Percentiles rank a stretch among this genome's conserved stretches.
These are phyloP conservation scores for Erodium moschatum DNA, from an alignment of 441 rosid genomes.

Conservation along the genomic window DNA sequence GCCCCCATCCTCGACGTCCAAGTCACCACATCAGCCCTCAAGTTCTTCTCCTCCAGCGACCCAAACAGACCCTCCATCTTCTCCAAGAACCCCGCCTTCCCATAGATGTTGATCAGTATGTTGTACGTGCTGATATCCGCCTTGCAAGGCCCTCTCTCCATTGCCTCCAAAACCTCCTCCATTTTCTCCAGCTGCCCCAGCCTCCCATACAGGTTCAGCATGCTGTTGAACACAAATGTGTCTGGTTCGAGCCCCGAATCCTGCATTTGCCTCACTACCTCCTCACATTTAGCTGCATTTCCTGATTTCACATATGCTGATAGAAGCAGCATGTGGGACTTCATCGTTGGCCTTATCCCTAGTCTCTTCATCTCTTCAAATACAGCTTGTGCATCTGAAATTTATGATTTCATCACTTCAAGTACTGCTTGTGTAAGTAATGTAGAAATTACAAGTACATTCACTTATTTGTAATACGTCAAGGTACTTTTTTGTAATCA, in stretches of 20 bases:
- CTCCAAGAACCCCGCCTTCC: constrained; percentile 62
- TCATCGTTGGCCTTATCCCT: constrained; percentile 74
- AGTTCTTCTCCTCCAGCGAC: constrained; percentile 31
- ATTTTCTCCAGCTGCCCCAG: constrained; percentile 65
- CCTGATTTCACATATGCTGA: constrained; percentile 68
- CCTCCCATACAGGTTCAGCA: constrained; percentile 73
- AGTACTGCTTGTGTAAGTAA: constrained; percentile 26
- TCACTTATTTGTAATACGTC: too few species aligned
- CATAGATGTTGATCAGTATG: constrained; percentile 71
- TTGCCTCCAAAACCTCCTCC: constrained; percentile 56
- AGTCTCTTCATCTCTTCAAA: constrained; percentile 75
- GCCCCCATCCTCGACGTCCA: constrained; percentile 82
- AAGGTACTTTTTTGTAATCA: too few species aligned
- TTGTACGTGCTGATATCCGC: constrained; percentile 80
- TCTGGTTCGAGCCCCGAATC: constrained; percentile 65
- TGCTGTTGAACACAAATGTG: constrained; percentile 68
- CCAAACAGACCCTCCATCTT: constrained; percentile 55
- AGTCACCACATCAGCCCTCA: constrained; percentile 70
- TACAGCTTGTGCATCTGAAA: constrained; percentile 63
- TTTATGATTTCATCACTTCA: constrained; percentile 53
- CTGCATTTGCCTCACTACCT: constrained; percentile 54
- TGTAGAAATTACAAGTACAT: too few species aligned
- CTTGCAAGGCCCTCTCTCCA: constrained; percentile 30
- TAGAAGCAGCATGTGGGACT: constrained; percentile 83
- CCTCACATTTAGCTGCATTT: constrained; percentile 58